Conservation (phyloP, 1,284 basidiomycete species). For the Earliella scabrosa region DNA sequence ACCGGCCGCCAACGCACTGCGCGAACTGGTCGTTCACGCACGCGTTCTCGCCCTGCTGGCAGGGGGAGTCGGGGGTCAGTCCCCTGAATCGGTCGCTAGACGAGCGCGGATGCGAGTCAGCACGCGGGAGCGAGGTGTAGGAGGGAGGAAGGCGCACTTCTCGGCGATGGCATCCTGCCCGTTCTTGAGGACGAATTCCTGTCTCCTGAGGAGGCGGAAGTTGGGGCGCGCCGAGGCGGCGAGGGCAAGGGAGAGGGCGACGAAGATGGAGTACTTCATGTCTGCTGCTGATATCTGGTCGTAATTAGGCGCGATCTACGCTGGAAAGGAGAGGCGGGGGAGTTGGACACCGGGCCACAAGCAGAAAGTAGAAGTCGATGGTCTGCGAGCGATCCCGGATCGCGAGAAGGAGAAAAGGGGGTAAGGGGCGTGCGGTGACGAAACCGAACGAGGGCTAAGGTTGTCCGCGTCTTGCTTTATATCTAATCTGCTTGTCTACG, state of each 20-base stretch:
- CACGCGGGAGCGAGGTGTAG: too few relatives aligned
- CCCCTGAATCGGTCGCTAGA: conserved; percentile 53
- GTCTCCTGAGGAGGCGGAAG: conserved; percentile 34
- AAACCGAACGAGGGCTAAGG: conserved; percentile 18
- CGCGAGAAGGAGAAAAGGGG: conserved; percentile 16
- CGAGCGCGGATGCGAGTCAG: too few relatives aligned
- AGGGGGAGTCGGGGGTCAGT: conserved; percentile 43
- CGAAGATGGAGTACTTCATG: conserved; percentile 34
- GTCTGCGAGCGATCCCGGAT: conserved; percentile 31
- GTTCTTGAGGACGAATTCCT: conserved; percentile 48
- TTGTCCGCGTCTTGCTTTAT: too few relatives aligned
- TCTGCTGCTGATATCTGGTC: conserved; percentile 5
- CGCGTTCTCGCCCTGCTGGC: conserved; percentile 45
- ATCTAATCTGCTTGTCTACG: too few relatives aligned
- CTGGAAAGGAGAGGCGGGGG: conserved; percentile 15
- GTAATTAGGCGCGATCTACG: conserved; percentile 25
- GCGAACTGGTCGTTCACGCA: conserved; percentile 39
- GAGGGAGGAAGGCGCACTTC: conserved; percentile 45
- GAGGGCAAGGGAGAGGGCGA: conserved; percentile 37
- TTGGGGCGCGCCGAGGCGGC: conserved; percentile 43
- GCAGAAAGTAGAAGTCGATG: conserved; percentile 19
- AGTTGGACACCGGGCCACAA: conserved; percentile 32
- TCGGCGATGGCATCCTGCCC: conserved; percentile 56
- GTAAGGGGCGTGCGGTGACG: conserved; percentile 8
- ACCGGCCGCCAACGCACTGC: conserved; percentile 50